Conservation (phyloP, 164 flowering plant species). For the Cinnamomum chago region DNA sequence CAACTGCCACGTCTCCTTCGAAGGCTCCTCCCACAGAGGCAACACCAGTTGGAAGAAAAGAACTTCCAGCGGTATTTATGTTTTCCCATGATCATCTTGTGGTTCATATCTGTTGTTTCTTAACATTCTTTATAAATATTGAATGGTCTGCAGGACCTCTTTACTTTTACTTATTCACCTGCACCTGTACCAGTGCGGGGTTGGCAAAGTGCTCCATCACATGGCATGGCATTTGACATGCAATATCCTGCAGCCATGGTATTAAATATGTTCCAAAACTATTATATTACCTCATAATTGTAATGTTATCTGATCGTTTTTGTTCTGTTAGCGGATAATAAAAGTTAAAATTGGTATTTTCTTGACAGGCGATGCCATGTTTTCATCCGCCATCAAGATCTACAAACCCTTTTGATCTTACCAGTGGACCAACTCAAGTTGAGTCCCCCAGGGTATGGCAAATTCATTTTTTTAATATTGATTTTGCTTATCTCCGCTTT, state of each 20-base stretch:
- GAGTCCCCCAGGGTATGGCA: conserved; percentile 52
- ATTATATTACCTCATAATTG: background rate
- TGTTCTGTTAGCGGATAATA: background rate
- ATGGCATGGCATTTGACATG: conserved; percentile 41
- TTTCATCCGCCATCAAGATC: conserved; percentile 46
- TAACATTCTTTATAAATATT: conserved; percentile 1
- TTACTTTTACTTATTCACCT: conserved; percentile 48
- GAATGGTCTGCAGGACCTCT: conserved; percentile 60
- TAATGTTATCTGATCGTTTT: background rate
- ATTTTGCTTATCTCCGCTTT: background rate
- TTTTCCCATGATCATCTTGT: background rate
- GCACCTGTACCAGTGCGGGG: conserved; percentile 37
- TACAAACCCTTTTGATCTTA: conserved; percentile 78
- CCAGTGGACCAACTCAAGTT: conserved; percentile 38
- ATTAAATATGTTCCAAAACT: conserved; percentile 1
- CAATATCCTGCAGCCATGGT: conserved; percentile 64
- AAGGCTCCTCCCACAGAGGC: conserved; percentile 36
- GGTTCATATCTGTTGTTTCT: background rate
- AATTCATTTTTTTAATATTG: background rate
- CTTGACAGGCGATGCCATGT: conserved; percentile 42
- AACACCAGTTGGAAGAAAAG: conserved; percentile 54
- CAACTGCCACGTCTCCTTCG: conserved; percentile 22
- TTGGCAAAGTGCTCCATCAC: conserved; percentile 62
- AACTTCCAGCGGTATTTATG: conserved; percentile 60
- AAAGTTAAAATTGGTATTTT: conserved; percentile 1